Percentiles rank a stretch among this genome's conserved stretches.
These are phyloP conservation scores for Mycena albidolilacea DNA, from an alignment of 768 basidiomycete genomes.

Conservation along the genomic window DNA sequence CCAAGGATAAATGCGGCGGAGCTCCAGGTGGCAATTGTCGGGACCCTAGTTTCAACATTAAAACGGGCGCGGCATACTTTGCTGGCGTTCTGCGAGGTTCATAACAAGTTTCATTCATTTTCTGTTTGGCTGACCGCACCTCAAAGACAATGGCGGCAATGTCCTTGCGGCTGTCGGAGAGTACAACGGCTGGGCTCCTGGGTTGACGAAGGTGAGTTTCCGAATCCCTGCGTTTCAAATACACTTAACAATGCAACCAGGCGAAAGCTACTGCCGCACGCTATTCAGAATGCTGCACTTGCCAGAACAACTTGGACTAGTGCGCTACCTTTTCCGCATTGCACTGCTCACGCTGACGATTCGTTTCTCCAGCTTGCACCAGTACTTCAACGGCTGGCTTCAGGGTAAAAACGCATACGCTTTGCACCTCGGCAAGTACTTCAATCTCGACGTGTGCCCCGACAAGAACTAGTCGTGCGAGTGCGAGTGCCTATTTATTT, in stretches of 20 bases:
- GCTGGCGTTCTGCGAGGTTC: too few relatives aligned
- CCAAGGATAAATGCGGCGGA: conserved; percentile 79
- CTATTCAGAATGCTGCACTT: conserved; percentile 68
- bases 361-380: conserved; percentile 65
- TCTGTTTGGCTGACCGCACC: not conserved
- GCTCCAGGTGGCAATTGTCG: conserved; percentile 65
- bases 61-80: conserved; percentile 75
- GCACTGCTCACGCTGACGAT: conserved; percentile 6
- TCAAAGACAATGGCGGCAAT: conserved; percentile 66
- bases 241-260: conserved; percentile 48
- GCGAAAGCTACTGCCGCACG: conserved; percentile 71
- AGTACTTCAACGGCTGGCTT: conserved; percentile 82
- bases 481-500: not conserved
- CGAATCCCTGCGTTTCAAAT: not conserved
- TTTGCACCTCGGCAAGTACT: conserved; percentile 67
- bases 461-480: not conserved
- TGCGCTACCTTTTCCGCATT: conserved; percentile 52
- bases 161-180: conserved; percentile 71
- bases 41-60: conserved; percentile 76
- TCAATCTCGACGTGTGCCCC: conserved; percentile 69
- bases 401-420: conserved; percentile 70
- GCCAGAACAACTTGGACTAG: conserved; percentile 93
- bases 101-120: too few relatives aligned
- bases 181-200: conserved; percentile 83
- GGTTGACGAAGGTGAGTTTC: conserved; percentile 69